Evolutionary conservation across 1,284 basidiomycete species (phyloP), one percentile per base, ranked within the genome.

Genomic region (Apiotrichum brassicae): DNA sequence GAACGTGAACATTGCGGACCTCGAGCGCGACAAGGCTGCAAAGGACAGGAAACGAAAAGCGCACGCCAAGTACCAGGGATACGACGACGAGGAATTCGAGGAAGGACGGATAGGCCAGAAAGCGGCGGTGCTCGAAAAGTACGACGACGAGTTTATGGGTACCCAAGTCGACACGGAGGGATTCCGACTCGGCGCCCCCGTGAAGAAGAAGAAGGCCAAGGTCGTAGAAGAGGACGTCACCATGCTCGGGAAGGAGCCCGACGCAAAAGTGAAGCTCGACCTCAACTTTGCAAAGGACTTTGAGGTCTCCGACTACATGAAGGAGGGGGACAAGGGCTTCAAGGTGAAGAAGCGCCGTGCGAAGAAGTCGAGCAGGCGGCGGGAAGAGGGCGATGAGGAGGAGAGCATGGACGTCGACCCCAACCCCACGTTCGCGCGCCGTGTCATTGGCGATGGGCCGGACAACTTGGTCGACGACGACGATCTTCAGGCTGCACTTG

Each of bases 391-490:
- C 34, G 73, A 79, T 12, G 66, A 64, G 24, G 84, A 85, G 33
- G 73, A 78, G 13, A 65, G 62, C 22, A 92, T 93, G 86, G 81
- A 86, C 42, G 80, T 90, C 53, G 90, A 91, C 61, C 76, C 81
- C 58, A 19, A 12, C 16, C 79, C 82, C 30, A 64, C 63, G 18
- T 68, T 64, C 39, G 49, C 47, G 38, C 57, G 47, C 35, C 54
- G 66, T 30, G 57, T 54, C 12, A 58, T 62, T 8, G 66, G 83
- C 62, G 82, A 91, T 68, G 76, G 85, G 49, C 82, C 91, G 62
- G 78, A 79, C 54, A 94, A 97, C 74, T 87, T 97, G 70, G 85
- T 98, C 57, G 95, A 98, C 74, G 95, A 99, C 70, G 95, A 99
- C 71, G 95, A 99, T 65, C 79, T 99, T 33, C 92, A 97, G 77